Evolutionary conservation across 306 rosid genomes (phyloP), one percentile per base, ranked within the genome.

Genomic region (Rosa chinensis): DNA sequence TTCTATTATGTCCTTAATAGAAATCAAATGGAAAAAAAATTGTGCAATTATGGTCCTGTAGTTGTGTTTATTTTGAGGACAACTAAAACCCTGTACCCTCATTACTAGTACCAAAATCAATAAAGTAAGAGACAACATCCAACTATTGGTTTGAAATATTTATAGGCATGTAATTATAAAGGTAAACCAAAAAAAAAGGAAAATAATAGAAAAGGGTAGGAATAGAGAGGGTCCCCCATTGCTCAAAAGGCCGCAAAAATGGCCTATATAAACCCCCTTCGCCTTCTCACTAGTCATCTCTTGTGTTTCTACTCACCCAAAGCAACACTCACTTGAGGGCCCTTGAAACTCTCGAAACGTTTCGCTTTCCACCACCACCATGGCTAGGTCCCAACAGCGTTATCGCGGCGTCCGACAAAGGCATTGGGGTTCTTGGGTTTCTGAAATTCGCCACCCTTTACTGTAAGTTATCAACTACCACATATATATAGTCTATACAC

Each of bases 371-470:
- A 72, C 23, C 10, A 50, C 48, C 50, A 20, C 76, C 78, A 92
- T 92, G 97, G 90, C 88, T 1, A 90, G 94, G 84, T 85, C 91
- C 44, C 97, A 90, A 55, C 90, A 88, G 47, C 89, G 93, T 13
- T 92, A 87, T 75, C 85, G 97, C 10, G 97, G 97, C 10, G 97
- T 92, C 5, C 86, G 97, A 21, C 94, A 88, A 64, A 84, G 97
- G 74, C 94, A 92, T 20, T 92, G 97, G 97, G 97, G 94, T 47
- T 92, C 97, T 59, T 92, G 97, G 97, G 97, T 92, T 80, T 92
- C 97, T 9, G 94, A 92, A 73, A 92, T 92, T 80, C 94, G 97
- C 47, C 84, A 86, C 80, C 81, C 87, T 45, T 37, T 71, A 32
- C 49, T 85, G 85, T 85, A 78, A 84, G 50, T 42, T 66, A 14